Evolutionary conservation across 129 eudicot genomes (phyloP).

Genomic region (Deinandra increscens): DNA sequence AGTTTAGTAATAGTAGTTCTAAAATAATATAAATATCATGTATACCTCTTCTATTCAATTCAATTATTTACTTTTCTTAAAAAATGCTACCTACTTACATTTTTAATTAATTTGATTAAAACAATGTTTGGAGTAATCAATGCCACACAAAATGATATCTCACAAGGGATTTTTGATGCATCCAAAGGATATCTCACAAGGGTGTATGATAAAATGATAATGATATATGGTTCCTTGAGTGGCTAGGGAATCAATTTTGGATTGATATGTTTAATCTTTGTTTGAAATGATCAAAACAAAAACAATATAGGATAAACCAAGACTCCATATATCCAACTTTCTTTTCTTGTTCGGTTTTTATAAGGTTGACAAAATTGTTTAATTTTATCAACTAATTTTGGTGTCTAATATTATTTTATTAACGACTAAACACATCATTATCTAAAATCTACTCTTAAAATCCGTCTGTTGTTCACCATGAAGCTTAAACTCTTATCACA

Average conservation of each 20-base stretch:
- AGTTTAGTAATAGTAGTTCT: no score
- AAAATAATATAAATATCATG: no score
- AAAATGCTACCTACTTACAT: background rate
- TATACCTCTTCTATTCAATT: no score
- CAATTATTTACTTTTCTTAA: background rate
- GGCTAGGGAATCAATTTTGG: constrained; percentile 23
- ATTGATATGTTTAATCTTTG: constrained; percentile 16
- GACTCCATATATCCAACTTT: background rate
- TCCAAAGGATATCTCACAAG: constrained; percentile 8
- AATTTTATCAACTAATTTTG: no score
- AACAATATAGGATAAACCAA: constrained; percentile 16
- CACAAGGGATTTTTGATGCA: background rate
- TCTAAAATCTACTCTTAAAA: no score
- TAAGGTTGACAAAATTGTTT: background rate
- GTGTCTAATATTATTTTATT: no score
- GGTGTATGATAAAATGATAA: constrained; percentile 2
- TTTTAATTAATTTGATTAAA: constrained; percentile 1
- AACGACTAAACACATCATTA: no score
- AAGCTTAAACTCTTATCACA: no score
- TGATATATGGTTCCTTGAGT: constrained; percentile 23
- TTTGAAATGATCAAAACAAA: constrained; percentile 26
- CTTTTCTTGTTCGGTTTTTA: background rate
- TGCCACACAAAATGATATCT: constrained; percentile 12
- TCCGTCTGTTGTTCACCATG: no score
- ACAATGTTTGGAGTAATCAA: constrained; percentile 33